phyloP scores from a whole-genome alignment of 2,329 filamentous ascomycete genomes.

The Ophiocordyceps unilateralis region DNA sequence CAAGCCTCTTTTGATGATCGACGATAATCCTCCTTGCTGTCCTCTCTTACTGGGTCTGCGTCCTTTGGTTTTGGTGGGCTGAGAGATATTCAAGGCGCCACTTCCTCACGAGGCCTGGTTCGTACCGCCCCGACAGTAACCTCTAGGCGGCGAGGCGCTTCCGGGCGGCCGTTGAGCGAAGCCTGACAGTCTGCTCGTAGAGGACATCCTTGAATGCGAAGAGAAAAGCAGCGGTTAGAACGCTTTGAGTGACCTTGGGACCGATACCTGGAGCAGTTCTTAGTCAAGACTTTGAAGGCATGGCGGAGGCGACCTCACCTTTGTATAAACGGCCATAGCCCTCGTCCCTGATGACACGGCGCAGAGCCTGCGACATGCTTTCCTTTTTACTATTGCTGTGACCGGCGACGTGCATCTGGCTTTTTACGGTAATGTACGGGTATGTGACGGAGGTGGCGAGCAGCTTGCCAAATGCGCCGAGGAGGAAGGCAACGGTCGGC shows the following conservation, averaged over 20 bases:
- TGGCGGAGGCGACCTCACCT: constrained; percentile 34
- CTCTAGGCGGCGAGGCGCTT: constrained; percentile 18
- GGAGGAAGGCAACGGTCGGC: constrained; percentile 71
- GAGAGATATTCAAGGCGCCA: too few relatives aligned
- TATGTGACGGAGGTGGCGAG: constrained; percentile 90
- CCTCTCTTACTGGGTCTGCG: too few relatives aligned
- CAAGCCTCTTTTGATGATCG: too few relatives aligned
- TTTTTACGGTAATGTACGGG: constrained; percentile 98
- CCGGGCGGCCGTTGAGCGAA: constrained; percentile 31
- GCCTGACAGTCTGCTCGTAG: constrained; percentile 63
- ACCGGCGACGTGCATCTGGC: constrained; percentile 82
- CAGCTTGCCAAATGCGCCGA: constrained; percentile 87
- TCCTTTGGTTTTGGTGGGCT: too few relatives aligned
- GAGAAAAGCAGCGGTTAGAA: constrained; percentile 85
- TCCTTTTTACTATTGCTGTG: constrained; percentile 56
- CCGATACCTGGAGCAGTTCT: constrained; percentile 50
- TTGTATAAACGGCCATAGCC: constrained; percentile 89
- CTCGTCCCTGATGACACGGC: constrained; percentile 68
- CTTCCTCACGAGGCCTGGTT: too few relatives aligned
- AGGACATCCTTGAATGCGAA: constrained; percentile 97
- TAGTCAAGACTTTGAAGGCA: neutral
- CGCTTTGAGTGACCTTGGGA: constrained; percentile 92
- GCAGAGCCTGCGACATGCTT: constrained; percentile 62
- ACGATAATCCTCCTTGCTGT: too few relatives aligned
- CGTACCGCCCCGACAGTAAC: too few relatives aligned